Base-by-base conservation (phyloP, 78 protist species). In the Polysphondylium violaceum region DNA sequence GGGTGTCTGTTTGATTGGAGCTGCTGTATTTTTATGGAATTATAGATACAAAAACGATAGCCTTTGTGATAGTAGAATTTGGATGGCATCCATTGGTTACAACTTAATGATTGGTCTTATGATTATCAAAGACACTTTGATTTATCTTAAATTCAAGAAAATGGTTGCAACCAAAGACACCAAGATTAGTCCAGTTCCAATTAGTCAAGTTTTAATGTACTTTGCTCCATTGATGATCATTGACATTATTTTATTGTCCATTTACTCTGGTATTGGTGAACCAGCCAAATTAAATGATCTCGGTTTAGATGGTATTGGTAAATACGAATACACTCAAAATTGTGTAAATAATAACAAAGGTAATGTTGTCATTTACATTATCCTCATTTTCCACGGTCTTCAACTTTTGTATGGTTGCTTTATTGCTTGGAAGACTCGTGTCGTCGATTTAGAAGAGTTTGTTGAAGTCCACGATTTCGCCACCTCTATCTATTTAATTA, bases 51-150 rank as follows among this genome's bases (percentile, higher is more conserved):
- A 53, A 40, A 81, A 44, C 6, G 43, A 25, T 17, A 56, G 55
- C 19, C 67, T 81, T 27, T 81, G 90, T 56, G 36, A 12, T 3
- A 38, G 79, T 17, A 56, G 64, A 21, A 58, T 81, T 38, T 81
- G 90, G 90, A 67, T 81, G 90, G 59, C 74, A 7, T 81, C 90
- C 14, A 25, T 81, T 3, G 90, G 90, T 40, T 81, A 81, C 78
- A 81, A 40, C 67, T 27, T 69, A 19, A 11, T 81, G 11, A 58
- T 81, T 31, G 90, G 90, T 56, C n/a, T 81, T 43, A 81, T 81
- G 43, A 81, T 81, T 27, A 50, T 81, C 44, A 81, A 81, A 44
- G 41, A 40, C 53, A 67, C 90, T 51, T 61, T 73, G 1, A 81
- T 81, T 60, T 69, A 81, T 47, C 31, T 53, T 21, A 81, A 81